Base-by-base conservation (phyloP, 139 green algal genomes). In the Volvox africanus region DNA sequence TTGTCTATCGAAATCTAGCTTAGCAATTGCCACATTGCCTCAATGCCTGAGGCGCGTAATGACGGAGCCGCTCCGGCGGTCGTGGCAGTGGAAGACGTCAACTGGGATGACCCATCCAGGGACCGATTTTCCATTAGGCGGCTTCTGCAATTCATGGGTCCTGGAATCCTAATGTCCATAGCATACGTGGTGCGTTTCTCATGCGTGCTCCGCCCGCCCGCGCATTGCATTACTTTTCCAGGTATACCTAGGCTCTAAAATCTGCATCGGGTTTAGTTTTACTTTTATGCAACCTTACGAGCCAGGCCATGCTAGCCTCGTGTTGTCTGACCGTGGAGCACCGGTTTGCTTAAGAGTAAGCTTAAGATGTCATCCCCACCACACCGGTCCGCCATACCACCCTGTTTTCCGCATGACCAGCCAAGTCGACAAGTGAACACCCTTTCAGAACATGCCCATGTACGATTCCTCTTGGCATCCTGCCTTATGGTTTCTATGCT, bases 151-250 rank as follows among this genome's bases (percentile, higher is more conserved):
- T 95, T 94, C 44, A 82, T 92, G 44, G 94, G 94, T 0, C 94
- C 94, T 11, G 94, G 94, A 0, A 97, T 99, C 35, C 92, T 99
- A 1, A 98, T 99, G 96, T 96, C 92, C 37, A 98, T 98, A 61
- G 97, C 96, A 0, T 99, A 98, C 85, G 91, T 99, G 71, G 95
- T 96, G 67, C 87, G 94, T 71, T 75, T 24, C 24, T 28, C 21
- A 5, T 28, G 65, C 65, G 21, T 73, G 65, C 21, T 30, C 65
- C 65, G 65, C 65, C 65, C 65, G 2, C 65, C 65, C 12, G 21
- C 3, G 24, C 21, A 24, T 6, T 9, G 65, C 65, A 28, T 24
- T 73, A 24, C 65, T 24, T 28, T 28, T 28, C 24, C 16, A 30
- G 65, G 65, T 2, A 24, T 73, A 24, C 65, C 65, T 2, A 12